Percentiles rank a stretch among this genome's conserved stretches.
phyloP scores from a whole-genome alignment of 2,329 filamentous ascomycete species.

The Cercospora berteroae region DNA sequence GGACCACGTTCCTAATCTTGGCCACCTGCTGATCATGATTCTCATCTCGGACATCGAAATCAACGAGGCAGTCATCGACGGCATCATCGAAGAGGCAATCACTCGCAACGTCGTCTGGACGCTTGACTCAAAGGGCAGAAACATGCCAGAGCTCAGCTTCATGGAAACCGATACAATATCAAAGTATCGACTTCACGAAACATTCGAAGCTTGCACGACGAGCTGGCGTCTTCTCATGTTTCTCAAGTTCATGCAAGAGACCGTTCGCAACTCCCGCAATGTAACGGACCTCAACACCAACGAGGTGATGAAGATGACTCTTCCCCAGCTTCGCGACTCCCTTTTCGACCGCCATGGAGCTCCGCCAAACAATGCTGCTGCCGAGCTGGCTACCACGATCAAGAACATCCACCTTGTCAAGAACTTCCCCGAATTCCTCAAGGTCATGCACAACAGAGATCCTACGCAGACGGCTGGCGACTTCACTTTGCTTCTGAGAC shows the following conservation, averaged over 20 bases:
- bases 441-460: slow-evolving; percentile 18
- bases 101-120: slow-evolving; percentile 31
- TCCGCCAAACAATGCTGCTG: slow-evolving; percentile 24
- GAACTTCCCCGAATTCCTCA: slow-evolving; percentile 22
- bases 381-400: slow-evolving; percentile 20
- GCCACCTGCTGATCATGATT: slow-evolving; percentile 26
- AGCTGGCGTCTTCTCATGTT: slow-evolving; percentile 28
- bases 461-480: slow-evolving; percentile 6
- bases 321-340: slow-evolving; percentile 18
- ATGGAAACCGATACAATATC: slow-evolving; percentile 23
- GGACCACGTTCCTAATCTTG: slow-evolving; percentile 23
- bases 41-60: slow-evolving; percentile 23
- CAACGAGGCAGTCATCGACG: slow-evolving; percentile 21
- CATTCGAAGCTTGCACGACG: slow-evolving; percentile 25
- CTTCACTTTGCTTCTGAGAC: slow-evolving; percentile 23
- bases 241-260: slow-evolving; percentile 25
- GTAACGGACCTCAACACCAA: slow-evolving; percentile 3
- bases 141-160: slow-evolving; percentile 26
- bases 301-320: slow-evolving; percentile 9
- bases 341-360: slow-evolving; percentile 27
- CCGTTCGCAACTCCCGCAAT: slow-evolving; percentile 13
- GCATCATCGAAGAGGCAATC: slow-evolving; percentile 28
- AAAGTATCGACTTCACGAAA: slow-evolving; percentile 25
- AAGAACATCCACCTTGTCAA: slow-evolving; percentile 25
- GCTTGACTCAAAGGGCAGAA: slow-evolving; percentile 22